A percentile compares a stretch with the other conserved stretches of the same genome.
Evolutionary conservation across 2,329 filamentous ascomycete species (phyloP).

Genomic region (Cordyceps farinosa): DNA sequence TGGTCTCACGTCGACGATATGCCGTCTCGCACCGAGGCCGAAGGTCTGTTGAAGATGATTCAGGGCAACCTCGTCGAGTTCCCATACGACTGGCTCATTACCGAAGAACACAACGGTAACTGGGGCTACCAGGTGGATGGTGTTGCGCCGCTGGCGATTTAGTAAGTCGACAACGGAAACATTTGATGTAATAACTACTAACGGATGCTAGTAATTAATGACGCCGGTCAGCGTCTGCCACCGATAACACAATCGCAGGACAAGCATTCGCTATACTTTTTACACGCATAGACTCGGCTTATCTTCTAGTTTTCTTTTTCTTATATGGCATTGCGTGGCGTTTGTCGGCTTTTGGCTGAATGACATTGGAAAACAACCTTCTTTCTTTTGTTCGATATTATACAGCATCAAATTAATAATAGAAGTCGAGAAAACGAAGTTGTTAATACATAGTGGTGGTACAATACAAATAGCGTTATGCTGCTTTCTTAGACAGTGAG

Average conservation of each 20-base stretch:
- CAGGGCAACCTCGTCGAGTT: constrained; percentile 89
- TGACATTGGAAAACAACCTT: constrained; percentile 7
- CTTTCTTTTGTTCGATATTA: constrained; percentile 11
- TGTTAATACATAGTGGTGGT: constrained; percentile 3
- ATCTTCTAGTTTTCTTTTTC: background rate
- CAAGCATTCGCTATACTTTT: background rate
- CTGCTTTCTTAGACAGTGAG: background rate
- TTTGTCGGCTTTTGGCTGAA: constrained; percentile 2
- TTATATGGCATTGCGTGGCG: constrained; percentile 11
- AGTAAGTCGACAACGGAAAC: constrained; percentile 57
- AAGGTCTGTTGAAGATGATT: constrained; percentile 74
- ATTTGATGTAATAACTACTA: background rate
- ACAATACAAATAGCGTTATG: constrained; percentile 4
- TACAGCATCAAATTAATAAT: constrained; percentile 6
- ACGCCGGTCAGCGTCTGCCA: background rate
- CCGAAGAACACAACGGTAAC: constrained; percentile 87
- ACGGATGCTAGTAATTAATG: constrained; percentile 2
- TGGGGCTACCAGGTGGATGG: constrained; percentile 97
- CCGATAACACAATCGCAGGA: background rate
- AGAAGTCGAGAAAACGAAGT: background rate
- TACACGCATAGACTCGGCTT: background rate
- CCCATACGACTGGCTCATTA: constrained; percentile 92
- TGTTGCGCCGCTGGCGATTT: constrained; percentile 94
- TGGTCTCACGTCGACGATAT: constrained; percentile 71
- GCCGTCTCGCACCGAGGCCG: constrained; percentile 70